These are phyloP conservation scores for Rhizoclosmatium sp. DNA, from an alignment of 192 early-diverging fungal genomes.

Conservation along the genomic window DNA sequence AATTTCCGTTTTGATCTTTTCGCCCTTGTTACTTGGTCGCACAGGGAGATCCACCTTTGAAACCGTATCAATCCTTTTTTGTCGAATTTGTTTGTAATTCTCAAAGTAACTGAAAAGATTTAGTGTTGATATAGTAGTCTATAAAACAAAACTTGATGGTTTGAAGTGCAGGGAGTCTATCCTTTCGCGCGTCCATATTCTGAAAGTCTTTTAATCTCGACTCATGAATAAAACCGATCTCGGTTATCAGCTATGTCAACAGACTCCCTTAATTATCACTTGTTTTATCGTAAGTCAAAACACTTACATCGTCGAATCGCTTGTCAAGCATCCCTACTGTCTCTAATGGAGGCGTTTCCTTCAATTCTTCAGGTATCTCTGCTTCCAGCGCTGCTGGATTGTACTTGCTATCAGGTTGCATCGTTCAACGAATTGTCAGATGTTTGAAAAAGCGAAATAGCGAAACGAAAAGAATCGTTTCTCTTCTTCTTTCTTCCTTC, in stretches of 20 bases:
- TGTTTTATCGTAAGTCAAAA: neutral
- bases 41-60: constrained; percentile 47
- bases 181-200: constrained; percentile 45
- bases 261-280: too few relatives aligned
- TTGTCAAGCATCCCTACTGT: constrained; percentile 53
- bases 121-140: neutral
- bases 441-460: too few relatives aligned
- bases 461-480: too few relatives aligned
- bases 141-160: constrained; percentile 33
- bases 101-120: constrained; percentile 38
- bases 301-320: constrained; percentile 55
- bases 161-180: constrained; percentile 49
- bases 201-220: constrained; percentile 58
- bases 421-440: neutral
- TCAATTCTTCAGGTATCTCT: constrained; percentile 58
- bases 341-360: constrained; percentile 55
- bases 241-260: constrained; percentile 46
- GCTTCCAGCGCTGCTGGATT: constrained; percentile 42
- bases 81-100: constrained; percentile 50
- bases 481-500: too few relatives aligned
- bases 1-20: constrained; percentile 36
- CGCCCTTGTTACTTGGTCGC: constrained; percentile 11
- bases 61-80: constrained; percentile 46
- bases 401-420: neutral
- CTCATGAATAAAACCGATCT: constrained; percentile 51